phyloP scores from a whole-genome alignment of 345 rosid genomes.

The Arabidopsis thaliana region DNA sequence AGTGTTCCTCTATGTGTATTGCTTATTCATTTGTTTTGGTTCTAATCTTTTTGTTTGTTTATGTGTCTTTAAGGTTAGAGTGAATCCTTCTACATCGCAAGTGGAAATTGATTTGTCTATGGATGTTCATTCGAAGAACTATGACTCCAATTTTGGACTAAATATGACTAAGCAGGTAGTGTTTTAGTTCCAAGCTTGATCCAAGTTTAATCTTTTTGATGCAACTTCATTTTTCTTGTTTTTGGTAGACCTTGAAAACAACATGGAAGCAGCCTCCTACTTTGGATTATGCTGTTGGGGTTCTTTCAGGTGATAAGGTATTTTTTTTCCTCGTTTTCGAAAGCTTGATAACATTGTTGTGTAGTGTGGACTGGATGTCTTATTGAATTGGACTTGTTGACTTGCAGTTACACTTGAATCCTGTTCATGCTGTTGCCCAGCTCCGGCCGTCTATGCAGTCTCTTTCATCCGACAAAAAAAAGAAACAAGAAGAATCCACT shows the following conservation, averaged over 20 bases:
- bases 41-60: slow-evolving; percentile 25
- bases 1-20: not conserved
- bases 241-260: slow-evolving; percentile 62
- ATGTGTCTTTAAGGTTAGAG: slow-evolving; percentile 63
- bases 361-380: slow-evolving; percentile 16
- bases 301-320: slow-evolving; percentile 82
- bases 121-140: slow-evolving; percentile 61
- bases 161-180: slow-evolving; percentile 70
- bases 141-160: slow-evolving; percentile 50
- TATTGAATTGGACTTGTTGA: slow-evolving; percentile 22
- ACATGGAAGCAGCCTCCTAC: slow-evolving; percentile 56
- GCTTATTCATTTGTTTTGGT: not conserved
- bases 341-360: slow-evolving; percentile 28
- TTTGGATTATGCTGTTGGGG: slow-evolving; percentile 73
- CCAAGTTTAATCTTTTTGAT: slow-evolving; percentile 27
- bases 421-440: slow-evolving; percentile 83
- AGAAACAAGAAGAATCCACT: slow-evolving; percentile 43
- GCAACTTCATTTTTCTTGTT: slow-evolving; percentile 20
- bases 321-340: slow-evolving; percentile 5
- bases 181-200: slow-evolving; percentile 21
- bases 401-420: slow-evolving; percentile 89
- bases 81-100: slow-evolving; percentile 61
- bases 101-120: slow-evolving; percentile 77
- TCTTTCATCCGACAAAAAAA: slow-evolving; percentile 52
- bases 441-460: slow-evolving; percentile 73